Base-by-base conservation (phyloP, 345 rosid species). In the Dovyalis caffra region DNA sequence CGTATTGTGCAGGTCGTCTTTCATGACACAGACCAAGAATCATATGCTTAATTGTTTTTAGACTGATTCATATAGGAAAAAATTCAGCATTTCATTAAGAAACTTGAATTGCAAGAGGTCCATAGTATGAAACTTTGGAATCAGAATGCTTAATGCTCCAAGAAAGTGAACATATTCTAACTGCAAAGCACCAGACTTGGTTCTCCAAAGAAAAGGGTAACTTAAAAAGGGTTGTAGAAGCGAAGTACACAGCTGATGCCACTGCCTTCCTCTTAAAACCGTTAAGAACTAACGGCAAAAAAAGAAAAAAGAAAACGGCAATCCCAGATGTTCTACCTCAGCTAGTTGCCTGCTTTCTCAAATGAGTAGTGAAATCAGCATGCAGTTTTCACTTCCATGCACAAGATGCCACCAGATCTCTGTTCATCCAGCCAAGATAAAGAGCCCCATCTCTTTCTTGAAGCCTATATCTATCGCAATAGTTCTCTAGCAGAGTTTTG, bases 371-470 rank as follows among this genome's bases (percentile, higher is more conserved):
- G 49, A 14, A 56, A 14, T 34, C 33, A 28, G 31, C 21, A 23
- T 53, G 29, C 29, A n/a, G 58, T 38, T 70, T 69, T 90, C 83
- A 91, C 78, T 84, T 85, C 98, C 97, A 94, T 5, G 99, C 99
- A 76, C 93, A 88, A 29, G 97, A 89, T 16, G 94, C 97, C 29
- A 90, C 92, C 92, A 94, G 84, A 86, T 89, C 85, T 83, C 97
- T 85, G 51, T 88, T 71, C 91, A 83, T 90, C 97, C 98, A 94
- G 63, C 98, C 98, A 60, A 94, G 92, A 77, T 86, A 88, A 32
- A 92, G 71, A 77, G 93, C 91, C 28, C 92, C 97, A 74, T 86
- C 93, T 68, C 83, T 90, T 85, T 90, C 97, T 87, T 88, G 86
- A 73, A 92, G 87, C 79, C 85, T 85, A 69, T 94, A 94, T 53